Base-by-base conservation (phyloP, 257 asterid species). In the Petrea volubilis region DNA sequence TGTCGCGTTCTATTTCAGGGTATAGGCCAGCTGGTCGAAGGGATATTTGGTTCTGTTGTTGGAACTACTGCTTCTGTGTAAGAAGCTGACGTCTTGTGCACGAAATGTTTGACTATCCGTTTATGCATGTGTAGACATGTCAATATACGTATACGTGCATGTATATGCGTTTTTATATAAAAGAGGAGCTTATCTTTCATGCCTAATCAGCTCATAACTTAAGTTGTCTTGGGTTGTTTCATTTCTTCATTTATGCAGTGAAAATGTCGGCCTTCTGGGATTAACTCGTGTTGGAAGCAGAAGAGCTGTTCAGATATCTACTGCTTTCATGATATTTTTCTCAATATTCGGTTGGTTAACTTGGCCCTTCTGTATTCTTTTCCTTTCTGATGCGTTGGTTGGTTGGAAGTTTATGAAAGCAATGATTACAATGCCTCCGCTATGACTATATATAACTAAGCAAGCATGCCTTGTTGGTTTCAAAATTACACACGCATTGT, bases 271-370 rank as follows among this genome's bases (percentile, higher is more conserved):
- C 64, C 97, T 95, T 70, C 86, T 95, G 21, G 99, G 99, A 74
- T 86, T 95, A 64, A 92, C 98, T 72, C 98, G 96, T 29, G 96
- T 95, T 4, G 99, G 99, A 76, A 95, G 99, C 87, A 87, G 99
- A 86, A 83, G 99, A 82, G 98, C 82, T 23, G 99, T 92, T 62
- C 96, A 95, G 78, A 85, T 95, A 78, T 92, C 99, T 40, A 84
- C 91, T 21, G 94, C 83, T 68, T 95, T 95, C 91, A 95, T 95
- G 99, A 70, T 95, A 84, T 95, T 95, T 85, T 95, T 95, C 86
- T 84, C 99, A 7, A 92, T 95, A 85, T 95, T 95, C 50, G 99
- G 99, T 95, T 67, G 2, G 89, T 65, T 76, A 17, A 23, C 55
- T 50, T 31, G 18, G 5, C 47, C 36, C 7, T 61, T 18, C n/a